Conservation (phyloP, 139 green algal genomes). For the Chlorella vulgaris region DNA sequence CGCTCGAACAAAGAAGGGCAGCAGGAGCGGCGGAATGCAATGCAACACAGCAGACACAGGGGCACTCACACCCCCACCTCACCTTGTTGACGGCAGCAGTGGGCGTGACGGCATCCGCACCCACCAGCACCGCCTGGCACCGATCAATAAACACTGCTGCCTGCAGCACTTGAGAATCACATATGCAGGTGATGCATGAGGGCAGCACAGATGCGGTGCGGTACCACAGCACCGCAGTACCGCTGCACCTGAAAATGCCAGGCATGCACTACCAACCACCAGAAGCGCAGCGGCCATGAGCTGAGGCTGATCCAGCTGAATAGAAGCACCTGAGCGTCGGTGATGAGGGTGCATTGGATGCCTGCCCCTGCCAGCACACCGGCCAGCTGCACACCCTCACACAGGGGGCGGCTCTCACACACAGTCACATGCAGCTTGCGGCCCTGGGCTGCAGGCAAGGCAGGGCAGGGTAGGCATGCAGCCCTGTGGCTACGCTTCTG, state of each 20-base stretch:
- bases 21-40: too few species aligned
- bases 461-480: not conserved
- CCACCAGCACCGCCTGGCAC: constrained; percentile 50
- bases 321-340: constrained; percentile 51
- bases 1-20: too few species aligned
- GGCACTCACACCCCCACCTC: too few species aligned
- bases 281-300: not conserved
- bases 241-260: not conserved
- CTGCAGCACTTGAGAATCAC: constrained; percentile 12
- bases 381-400: constrained; percentile 44
- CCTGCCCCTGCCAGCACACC: constrained; percentile 32
- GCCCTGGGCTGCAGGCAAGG: not conserved
- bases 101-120: constrained; percentile 45
- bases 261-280: not conserved
- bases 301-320: not conserved
- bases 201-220: not conserved
- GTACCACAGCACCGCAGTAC: not conserved
- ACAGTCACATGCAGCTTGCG: constrained; percentile 33
- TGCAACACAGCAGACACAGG: too few species aligned
- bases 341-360: constrained; percentile 46
- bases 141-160: constrained; percentile 38
- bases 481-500: too few species aligned
- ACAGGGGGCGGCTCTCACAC: constrained; percentile 52
- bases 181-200: not conserved
- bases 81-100: constrained; percentile 53